Evolutionary conservation across 2,329 filamentous ascomycete genomes (phyloP).

Genomic region (Balansia obtecta): DNA sequence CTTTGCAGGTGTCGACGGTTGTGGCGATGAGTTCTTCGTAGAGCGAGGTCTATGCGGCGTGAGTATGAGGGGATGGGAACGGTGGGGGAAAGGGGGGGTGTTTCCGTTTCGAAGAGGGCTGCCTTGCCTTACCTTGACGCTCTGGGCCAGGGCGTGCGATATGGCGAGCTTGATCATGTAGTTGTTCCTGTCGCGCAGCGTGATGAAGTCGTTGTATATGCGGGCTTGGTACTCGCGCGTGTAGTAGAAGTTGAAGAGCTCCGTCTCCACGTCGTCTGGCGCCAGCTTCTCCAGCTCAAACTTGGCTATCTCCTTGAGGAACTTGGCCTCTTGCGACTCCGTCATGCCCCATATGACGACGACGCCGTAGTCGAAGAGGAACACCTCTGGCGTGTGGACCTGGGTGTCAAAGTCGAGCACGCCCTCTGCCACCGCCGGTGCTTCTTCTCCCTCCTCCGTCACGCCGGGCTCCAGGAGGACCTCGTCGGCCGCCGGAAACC

Average conservation of each 20-base stretch:
- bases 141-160: conserved; percentile 88
- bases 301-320: conserved; percentile 86
- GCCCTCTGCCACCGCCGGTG: conserved; percentile 27
- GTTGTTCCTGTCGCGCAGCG: conserved; percentile 81
- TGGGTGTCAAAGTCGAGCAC: conserved; percentile 70
- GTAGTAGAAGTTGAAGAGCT: conserved; percentile 99
- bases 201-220: conserved; percentile 99
- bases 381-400: conserved; percentile 87
- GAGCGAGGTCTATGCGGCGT: conserved; percentile 58
- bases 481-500: conserved; percentile 17
- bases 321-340: conserved; percentile 73
- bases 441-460: conserved; percentile 25
- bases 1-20: conserved; percentile 86
- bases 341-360: conserved; percentile 99
- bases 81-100: too few species aligned
- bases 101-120: too few species aligned
- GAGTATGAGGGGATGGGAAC: too few species aligned
- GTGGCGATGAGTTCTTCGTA: conserved; percentile 93
- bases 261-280: conserved; percentile 81
- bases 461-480: conserved; percentile 22
- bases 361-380: conserved; percentile 94
- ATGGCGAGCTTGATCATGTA: conserved; percentile 98
- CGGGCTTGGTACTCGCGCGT: conserved; percentile 94
- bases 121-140: conserved; percentile 94
- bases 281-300: conserved; percentile 87